A percentile compares a stretch with the other conserved stretches of the same genome.
phyloP scores from a whole-genome alignment of 148 eudicot genomes.

The Rhododendron kiyosumense region DNA sequence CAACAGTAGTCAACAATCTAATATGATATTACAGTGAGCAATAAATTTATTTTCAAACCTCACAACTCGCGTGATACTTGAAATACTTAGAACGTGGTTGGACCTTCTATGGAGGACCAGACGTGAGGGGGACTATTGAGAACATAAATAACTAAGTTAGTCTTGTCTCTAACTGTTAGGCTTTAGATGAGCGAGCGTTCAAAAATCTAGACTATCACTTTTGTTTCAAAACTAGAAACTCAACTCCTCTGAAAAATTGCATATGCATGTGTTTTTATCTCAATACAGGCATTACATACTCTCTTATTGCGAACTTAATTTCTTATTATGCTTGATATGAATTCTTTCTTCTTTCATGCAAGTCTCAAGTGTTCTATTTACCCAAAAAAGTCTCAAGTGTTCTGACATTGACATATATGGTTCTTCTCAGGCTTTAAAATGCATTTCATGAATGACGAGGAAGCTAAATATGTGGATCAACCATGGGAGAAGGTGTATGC shows the following conservation, averaged over 20 bases:
- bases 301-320: not conserved
- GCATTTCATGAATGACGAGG: not conserved
- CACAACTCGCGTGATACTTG: not conserved
- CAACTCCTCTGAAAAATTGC: too few species aligned
- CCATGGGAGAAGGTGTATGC: not conserved
- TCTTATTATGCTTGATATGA: not conserved
- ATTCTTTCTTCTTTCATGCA: not conserved
- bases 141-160: too few species aligned
- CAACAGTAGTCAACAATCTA: too few species aligned
- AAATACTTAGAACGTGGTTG: not conserved
- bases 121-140: not conserved
- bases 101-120: not conserved
- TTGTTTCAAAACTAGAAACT: too few species aligned
- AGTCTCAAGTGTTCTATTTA: not conserved
- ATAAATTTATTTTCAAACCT: not conserved
- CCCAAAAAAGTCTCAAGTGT: too few species aligned
- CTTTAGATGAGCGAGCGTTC: too few species aligned
- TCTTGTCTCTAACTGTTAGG: too few species aligned
- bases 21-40: too few species aligned
- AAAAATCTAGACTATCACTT: too few species aligned
- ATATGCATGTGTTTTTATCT: too few species aligned
- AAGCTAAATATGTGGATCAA: not conserved
- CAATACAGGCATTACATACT: too few species aligned
- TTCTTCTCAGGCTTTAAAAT: not conserved
- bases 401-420: too few species aligned